Base-by-base conservation (phyloP, 129 eudicot genomes). In the Flaveria brownii region DNA sequence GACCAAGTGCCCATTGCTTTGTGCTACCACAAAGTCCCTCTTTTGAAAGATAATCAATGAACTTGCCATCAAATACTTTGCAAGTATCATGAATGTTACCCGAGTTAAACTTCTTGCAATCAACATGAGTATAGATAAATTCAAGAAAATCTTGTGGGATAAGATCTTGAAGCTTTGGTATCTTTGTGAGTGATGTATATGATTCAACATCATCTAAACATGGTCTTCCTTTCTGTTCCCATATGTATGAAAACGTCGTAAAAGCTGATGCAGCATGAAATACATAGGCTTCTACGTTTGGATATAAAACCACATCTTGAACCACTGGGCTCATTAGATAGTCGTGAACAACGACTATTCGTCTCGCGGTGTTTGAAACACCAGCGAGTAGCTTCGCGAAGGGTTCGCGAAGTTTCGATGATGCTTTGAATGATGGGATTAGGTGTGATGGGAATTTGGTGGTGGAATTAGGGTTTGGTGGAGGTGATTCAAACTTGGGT, bases 81-180 rank as follows among this genome's bases (percentile, higher is more conserved):
- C 85, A 81, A 10, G 92, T 61, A 61, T 89, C 89, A 17, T 78
- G 87, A 70, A 91, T 33, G 22, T 73, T 49, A 6, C 97, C 97
- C 0, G 80, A 75, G 17, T 70, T 83, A 23, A 81, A 65, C 3
- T 6, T 71, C 16, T 28, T 9, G 68, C 55, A 70, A 4, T 14
- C 33, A 12, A 65, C 2, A 33, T 84, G 67, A 12, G 45, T 9
- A 0, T 1, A 22, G 0, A 81, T 0, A 3, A 80, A 82, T 6
- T 80, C 78, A 20, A 25, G 0, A 17, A 85, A 71, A 13, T 85
- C 93, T 0, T 18, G n/a, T 0, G 86, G 75, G 49, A 64, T 23
- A 22, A 78, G 54, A 12, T 75, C 82, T 13, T 84, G 76, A 5
- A 62, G n/a, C 1, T 73, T 16, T 14, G 96, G 90, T 23, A 71